Percentiles rank a stretch among this genome's conserved stretches.
These are phyloP conservation scores for Trametes sp. DNA, from an alignment of 1,284 basidiomycete species.

Conservation along the genomic window DNA sequence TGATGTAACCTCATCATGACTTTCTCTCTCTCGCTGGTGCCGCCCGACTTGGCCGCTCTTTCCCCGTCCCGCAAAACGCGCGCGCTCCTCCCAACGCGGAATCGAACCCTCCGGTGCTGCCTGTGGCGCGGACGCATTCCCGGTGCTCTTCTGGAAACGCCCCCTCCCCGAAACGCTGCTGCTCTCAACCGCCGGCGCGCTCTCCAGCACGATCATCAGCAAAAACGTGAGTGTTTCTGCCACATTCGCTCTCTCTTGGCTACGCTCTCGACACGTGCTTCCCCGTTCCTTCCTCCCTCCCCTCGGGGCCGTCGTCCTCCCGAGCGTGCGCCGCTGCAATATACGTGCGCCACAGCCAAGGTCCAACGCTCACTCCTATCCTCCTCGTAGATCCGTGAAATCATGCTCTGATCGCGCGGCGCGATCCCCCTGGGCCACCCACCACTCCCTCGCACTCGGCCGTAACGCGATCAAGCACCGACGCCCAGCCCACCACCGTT, in stretches of 20 bases:
- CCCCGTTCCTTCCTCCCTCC: no score
- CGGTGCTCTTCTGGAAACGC: background rate
- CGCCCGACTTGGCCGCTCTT: constrained; percentile 19
- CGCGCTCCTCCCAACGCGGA: constrained; percentile 15
- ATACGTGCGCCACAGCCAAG: background rate
- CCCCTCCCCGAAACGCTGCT: background rate
- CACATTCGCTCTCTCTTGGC: constrained; percentile 11
- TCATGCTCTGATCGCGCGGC: constrained; percentile 52
- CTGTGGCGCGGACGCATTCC: constrained; percentile 1
- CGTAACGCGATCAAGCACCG: background rate
- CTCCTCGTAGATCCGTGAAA: constrained; percentile 55
- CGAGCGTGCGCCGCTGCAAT: constrained; percentile 6
- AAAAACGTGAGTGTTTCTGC: constrained; percentile 72
- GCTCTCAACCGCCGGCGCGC: constrained; percentile 1
- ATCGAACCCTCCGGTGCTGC: background rate
- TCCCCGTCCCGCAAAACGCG: constrained; percentile 9
- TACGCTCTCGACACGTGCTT: constrained; percentile 16
- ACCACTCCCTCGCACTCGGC: background rate
- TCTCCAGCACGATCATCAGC: constrained; percentile 66
- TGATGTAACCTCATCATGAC: constrained; percentile 31
- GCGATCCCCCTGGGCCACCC: background rate
- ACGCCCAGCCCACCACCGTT: background rate
- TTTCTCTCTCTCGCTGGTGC: constrained; percentile 19
- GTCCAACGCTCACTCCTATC: background rate
- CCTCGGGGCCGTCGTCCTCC: constrained; percentile 2